These are phyloP conservation scores for Chrysanthemum seticuspe DNA, from an alignment of 129 eudicot genomes.

Conservation along the genomic window DNA sequence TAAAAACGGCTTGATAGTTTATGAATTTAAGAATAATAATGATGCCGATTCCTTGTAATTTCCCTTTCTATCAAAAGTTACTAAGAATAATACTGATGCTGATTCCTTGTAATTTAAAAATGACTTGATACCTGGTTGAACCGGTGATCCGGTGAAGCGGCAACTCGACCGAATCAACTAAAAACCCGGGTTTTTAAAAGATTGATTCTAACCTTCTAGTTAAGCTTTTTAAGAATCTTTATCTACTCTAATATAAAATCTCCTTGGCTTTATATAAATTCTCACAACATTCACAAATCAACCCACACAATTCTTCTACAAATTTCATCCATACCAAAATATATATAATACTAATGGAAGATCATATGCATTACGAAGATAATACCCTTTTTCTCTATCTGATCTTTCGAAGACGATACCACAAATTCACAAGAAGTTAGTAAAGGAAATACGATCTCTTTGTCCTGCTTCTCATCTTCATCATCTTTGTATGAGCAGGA, in stretches of 20 bases:
- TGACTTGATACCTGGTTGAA: too few relatives aligned
- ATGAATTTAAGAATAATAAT: too few relatives aligned
- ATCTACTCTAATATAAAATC: background rate
- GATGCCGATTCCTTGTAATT: too few relatives aligned
- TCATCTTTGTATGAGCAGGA: slow-evolving; percentile 12
- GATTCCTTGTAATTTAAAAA: too few relatives aligned
- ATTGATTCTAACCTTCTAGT: too few relatives aligned
- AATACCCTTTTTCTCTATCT: slow-evolving; percentile 2
- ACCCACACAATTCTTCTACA: background rate
- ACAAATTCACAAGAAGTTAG: background rate
- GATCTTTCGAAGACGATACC: background rate
- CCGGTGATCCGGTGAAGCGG: too few relatives aligned
- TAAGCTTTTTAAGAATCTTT: too few relatives aligned
- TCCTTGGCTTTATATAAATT: background rate
- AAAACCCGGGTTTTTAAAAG: too few relatives aligned
- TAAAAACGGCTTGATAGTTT: too few relatives aligned
- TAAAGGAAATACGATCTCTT: background rate
- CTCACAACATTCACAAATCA: background rate
- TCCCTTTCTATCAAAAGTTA: too few relatives aligned
- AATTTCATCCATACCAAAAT: background rate
- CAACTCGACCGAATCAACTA: too few relatives aligned
- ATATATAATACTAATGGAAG: background rate
- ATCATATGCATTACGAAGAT: background rate
- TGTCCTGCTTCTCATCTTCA: background rate
- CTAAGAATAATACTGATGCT: too few relatives aligned